A percentile compares a stretch with the other conserved stretches of the same genome.
phyloP scores from a whole-genome alignment of 768 basidiomycete species.

The Suillus hirtellus region DNA sequence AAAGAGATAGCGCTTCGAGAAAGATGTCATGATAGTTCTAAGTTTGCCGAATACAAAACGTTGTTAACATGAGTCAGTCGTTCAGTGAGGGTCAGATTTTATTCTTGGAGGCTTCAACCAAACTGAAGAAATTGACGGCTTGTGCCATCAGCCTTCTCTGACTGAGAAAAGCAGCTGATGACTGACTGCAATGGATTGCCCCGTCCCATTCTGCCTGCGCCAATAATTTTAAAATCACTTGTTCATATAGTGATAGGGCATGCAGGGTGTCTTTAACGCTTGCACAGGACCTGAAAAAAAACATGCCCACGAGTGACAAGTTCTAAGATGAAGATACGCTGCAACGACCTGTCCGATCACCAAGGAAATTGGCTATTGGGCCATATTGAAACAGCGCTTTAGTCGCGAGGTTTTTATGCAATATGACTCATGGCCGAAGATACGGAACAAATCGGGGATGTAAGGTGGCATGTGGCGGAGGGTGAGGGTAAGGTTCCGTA shows the following conservation, averaged over 20 bases:
- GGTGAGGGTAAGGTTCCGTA: not conserved
- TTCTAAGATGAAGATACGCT: not conserved
- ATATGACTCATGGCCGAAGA: not conserved
- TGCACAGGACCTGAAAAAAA: not conserved
- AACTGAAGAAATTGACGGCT: not conserved
- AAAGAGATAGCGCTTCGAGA: not conserved
- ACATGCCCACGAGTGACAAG: not conserved
- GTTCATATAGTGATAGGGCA: not conserved
- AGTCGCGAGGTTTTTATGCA: not conserved
- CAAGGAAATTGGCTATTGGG: not conserved
- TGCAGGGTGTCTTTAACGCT: not conserved
- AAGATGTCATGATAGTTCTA: not conserved
- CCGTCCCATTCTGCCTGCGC: not conserved
- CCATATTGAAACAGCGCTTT: not conserved
- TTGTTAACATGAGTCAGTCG: not conserved
- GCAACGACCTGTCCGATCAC: not conserved
- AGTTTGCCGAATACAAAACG: not conserved
- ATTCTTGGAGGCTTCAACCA: too few relatives aligned
- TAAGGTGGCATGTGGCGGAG: not conserved
- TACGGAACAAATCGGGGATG: not conserved
- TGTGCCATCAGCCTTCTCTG: not conserved
- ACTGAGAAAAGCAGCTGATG: not conserved
- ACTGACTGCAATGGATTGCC: not conserved
- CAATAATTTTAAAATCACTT: not conserved
- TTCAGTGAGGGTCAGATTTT: not conserved